Evolutionary conservation across 192 early-diverging fungal genomes (phyloP).

Genomic region (Gaertneriomyces sp.): DNA sequence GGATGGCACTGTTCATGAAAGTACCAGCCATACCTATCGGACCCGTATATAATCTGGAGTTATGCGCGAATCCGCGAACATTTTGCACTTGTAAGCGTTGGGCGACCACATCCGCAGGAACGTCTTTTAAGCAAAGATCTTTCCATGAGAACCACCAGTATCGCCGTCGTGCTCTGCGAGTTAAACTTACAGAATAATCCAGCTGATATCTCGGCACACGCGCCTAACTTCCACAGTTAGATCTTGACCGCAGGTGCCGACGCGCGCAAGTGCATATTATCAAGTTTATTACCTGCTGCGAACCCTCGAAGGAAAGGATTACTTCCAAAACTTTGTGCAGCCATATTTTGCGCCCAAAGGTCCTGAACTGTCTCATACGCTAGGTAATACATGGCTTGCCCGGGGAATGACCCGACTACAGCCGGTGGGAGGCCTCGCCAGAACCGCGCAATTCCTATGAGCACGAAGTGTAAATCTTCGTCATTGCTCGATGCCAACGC

Average conservation of each 20-base stretch:
- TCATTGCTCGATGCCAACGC: neutral
- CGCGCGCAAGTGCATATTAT: neutral
- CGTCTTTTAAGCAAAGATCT: slow-evolving; percentile 3
- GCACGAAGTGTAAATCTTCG: neutral
- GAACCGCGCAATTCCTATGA: slow-evolving; percentile 32
- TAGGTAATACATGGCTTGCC: slow-evolving; percentile 47
- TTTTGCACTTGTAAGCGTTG: slow-evolving; percentile 50
- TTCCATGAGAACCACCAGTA: slow-evolving; percentile 16
- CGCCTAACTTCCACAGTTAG: slow-evolving; percentile 14
- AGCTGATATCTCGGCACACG: slow-evolving; percentile 26
- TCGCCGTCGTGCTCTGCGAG: slow-evolving; percentile 17
- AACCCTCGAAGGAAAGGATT: slow-evolving; percentile 39
- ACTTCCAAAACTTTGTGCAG: neutral
- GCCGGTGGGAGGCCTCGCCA: slow-evolving; percentile 46
- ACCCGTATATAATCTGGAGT: slow-evolving; percentile 21
- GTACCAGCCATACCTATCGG: slow-evolving; percentile 9
- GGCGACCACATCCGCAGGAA: slow-evolving; percentile 51
- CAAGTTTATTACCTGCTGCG: slow-evolving; percentile 21
- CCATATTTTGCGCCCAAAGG: neutral
- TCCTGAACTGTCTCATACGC: slow-evolving; percentile 48
- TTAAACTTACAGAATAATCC: slow-evolving; percentile 22
- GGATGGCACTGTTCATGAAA: no score
- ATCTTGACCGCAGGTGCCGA: neutral
- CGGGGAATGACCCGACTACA: slow-evolving; percentile 42
- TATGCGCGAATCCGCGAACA: slow-evolving; percentile 40